phyloP scores from a whole-genome alignment of 345 rosid genomes.

The Corchorus olitorius region DNA sequence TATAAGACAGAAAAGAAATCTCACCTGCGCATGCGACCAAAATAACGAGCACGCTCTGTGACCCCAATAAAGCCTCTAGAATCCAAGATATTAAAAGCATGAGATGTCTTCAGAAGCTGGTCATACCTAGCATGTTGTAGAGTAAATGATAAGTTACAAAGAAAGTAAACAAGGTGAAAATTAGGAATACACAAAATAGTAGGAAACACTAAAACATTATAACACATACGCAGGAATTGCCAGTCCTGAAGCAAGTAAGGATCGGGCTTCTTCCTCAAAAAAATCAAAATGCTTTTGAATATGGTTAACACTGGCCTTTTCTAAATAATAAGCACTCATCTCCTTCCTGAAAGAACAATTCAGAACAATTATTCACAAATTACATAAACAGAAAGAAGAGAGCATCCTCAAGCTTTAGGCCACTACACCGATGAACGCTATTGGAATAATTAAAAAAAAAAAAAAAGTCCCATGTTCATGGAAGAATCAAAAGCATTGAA shows the following conservation, averaged over 20 bases:
- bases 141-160: slow-evolving; percentile 46
- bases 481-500: slow-evolving; percentile 11
- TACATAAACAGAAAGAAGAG: slow-evolving; percentile 3
- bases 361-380: slow-evolving; percentile 5
- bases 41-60: slow-evolving; percentile 98
- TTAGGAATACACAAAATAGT: slow-evolving; percentile 15
- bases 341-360: slow-evolving; percentile 73
- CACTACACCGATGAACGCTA: neutral
- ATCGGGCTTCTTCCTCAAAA: slow-evolving; percentile 90
- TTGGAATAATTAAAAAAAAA: neutral
- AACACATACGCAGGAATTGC: slow-evolving; percentile 93
- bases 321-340: slow-evolving; percentile 93
- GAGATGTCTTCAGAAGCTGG: slow-evolving; percentile 97
- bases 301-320: slow-evolving; percentile 84
- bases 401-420: slow-evolving; percentile 13
- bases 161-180: slow-evolving; percentile 20
- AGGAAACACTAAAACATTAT: slow-evolving; percentile 12
- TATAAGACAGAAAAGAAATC: slow-evolving; percentile 26
- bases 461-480: neutral
- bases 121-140: slow-evolving; percentile 87
- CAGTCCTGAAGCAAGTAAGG: slow-evolving; percentile 82
- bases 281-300: slow-evolving; percentile 81
- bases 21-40: slow-evolving; percentile 94
- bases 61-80: slow-evolving; percentile 95
- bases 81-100: slow-evolving; percentile 87